Percentiles rank a stretch among this genome's conserved stretches.
Evolutionary conservation across 352 stramenopile genomes (phyloP).

Genomic region (Globisporangium paddicum): DNA sequence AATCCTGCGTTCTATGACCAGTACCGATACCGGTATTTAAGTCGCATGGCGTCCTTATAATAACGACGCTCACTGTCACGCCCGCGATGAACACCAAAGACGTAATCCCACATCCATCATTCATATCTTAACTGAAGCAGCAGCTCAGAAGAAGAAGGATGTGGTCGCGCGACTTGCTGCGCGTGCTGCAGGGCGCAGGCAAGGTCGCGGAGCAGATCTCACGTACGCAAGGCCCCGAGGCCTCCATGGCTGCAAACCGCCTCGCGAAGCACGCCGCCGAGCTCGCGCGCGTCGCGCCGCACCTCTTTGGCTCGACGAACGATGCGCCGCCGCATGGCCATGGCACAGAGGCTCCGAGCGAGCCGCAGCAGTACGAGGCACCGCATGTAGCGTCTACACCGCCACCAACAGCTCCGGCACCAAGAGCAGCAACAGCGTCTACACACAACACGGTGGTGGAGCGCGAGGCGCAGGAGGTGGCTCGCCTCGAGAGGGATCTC

Average conservation of each 20-base stretch:
- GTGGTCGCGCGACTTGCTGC: slow-evolving; percentile 68
- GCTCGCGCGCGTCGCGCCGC: slow-evolving; percentile 39
- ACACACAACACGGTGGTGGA: not conserved
- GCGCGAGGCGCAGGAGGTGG: not conserved
- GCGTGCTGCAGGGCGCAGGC: slow-evolving; percentile 59
- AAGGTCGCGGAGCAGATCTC: slow-evolving; percentile 60
- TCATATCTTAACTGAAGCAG: slow-evolving; percentile 1
- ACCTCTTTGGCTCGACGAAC: slow-evolving; percentile 27
- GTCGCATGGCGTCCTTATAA: too few relatives aligned
- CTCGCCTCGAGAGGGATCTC: not conserved
- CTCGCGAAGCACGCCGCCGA: slow-evolving; percentile 39
- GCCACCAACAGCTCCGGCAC: not conserved
- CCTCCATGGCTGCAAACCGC: slow-evolving; percentile 22
- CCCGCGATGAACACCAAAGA: not conserved
- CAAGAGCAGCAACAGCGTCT: not conserved
- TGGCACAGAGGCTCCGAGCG: not conserved
- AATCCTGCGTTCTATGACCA: too few relatives aligned
- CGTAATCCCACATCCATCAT: not conserved
- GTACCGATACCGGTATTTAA: too few relatives aligned
- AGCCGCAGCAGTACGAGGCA: not conserved
- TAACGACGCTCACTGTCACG: too few relatives aligned
- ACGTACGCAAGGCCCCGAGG: slow-evolving; percentile 29
- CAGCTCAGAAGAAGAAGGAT: slow-evolving; percentile 18
- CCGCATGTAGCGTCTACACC: not conserved
- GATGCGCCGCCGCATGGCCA: not conserved